A percentile compares a stretch with the other conserved stretches of the same genome.
These are phyloP conservation scores for Pseudocercospora fuligena DNA, from an alignment of 2,329 filamentous ascomycete species.

Conservation along the genomic window DNA sequence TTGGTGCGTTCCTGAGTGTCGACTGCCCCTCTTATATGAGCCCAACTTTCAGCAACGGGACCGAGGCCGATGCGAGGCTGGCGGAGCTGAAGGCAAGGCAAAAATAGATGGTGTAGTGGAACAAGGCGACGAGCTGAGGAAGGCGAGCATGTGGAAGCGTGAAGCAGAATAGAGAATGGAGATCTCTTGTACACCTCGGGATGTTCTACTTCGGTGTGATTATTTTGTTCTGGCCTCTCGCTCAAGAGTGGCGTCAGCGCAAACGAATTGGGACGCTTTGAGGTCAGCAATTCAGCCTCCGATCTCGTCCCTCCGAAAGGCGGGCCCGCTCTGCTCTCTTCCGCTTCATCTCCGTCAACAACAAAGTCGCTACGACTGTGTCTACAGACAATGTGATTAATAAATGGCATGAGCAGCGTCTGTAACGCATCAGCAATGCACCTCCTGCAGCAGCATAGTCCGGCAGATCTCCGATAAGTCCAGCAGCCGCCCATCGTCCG, in stretches of 20 bases:
- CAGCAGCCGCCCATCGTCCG: too few species aligned
- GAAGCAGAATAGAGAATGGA: background rate
- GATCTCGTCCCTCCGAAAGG: background rate
- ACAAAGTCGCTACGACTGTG: too few species aligned
- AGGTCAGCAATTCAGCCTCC: background rate
- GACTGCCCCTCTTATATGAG: conserved; percentile 19
- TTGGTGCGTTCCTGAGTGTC: background rate
- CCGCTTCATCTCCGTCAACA: background rate
- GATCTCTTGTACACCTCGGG: background rate
- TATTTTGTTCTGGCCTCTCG: background rate
- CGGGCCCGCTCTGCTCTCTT: background rate
- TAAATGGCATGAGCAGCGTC: too few species aligned
- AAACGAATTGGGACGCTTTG: background rate
- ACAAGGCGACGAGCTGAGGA: background rate
- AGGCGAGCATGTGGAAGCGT: background rate
- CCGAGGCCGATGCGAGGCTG: conserved; percentile 17
- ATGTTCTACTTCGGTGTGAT: conserved; percentile 2
- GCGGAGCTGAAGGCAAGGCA: background rate
- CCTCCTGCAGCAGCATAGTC: too few species aligned
- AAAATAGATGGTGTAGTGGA: background rate
- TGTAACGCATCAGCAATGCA: too few species aligned
- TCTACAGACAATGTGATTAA: too few species aligned
- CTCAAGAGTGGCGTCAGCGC: background rate
- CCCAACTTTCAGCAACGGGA: conserved; percentile 16
- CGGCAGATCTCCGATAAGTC: too few species aligned